Evolutionary conservation across 2,329 filamentous ascomycete genomes (phyloP), one percentile per base, ranked within the genome.

Genomic region (Stagonosporopsis chrysanthemi): DNA sequence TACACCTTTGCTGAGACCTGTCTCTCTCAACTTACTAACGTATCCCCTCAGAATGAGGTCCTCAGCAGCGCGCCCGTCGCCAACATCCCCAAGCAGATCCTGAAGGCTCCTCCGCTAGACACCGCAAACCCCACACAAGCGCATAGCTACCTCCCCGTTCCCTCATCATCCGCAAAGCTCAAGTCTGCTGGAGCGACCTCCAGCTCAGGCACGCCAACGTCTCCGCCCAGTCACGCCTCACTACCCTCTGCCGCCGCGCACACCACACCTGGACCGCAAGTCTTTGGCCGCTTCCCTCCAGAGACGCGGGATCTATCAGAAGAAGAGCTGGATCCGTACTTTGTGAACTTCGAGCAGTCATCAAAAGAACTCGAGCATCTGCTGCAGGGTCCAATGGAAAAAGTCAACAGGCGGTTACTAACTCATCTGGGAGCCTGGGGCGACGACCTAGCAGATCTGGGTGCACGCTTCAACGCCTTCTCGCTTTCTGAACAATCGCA

Each of bases 381-480:
- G 4, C 82, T 99, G 3, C 92, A 90, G 69, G 95, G 95, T 0
- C 92, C 92, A 6, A 97, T 99, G 82, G 96, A 99, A 75, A 97
- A 96, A 76, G 92, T 97, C 60, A 99, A 98, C 70, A 87, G 94
- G 29, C 86, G 95, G 33, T 92, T 93, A 6, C 80, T 99, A 6
- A 91, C 88, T 59, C 95, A 99, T 70, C 78, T 98, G 9, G 91
- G 91, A 14, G 88, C 90, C 5, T 81, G 97, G 45, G 92, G 92
- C 2, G 85, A 92, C 5, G 95, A 99, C 73, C 84, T 98, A 59
- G 92, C 92, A 65, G 95, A 99, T 72, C 83, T 99, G 8, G 95
- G 95, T 7, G 95, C 93, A n/a, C 86, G 92, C 60, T 98, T 95
- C 77, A 99, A 99, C 70, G 95, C 91, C 1, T 99, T 99, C 76